Evolutionary conservation across 2,329 filamentous ascomycete genomes (phyloP).

Genomic region (Ascochyta viciae-villosae): DNA sequence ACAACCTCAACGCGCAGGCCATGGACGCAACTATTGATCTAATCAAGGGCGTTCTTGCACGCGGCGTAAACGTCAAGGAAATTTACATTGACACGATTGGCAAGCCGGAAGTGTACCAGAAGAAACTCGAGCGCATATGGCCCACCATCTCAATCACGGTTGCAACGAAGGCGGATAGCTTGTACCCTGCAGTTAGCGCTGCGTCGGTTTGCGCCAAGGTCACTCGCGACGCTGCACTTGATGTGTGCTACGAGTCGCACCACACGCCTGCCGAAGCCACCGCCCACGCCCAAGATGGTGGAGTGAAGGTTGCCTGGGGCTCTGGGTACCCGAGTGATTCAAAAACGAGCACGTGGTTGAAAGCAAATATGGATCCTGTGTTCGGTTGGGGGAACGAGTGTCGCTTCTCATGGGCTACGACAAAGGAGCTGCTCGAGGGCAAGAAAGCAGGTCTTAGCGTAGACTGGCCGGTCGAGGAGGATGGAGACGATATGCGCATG

Average conservation of each 20-base stretch:
- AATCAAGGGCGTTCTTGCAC: conserved; percentile 76
- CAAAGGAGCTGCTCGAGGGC: conserved; percentile 89
- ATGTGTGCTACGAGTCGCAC: conserved; percentile 72
- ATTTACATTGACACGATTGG: conserved; percentile 97
- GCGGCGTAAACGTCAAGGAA: conserved; percentile 82
- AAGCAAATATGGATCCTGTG: conserved; percentile 84
- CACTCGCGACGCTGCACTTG: conserved; percentile 87
- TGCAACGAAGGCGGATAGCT: conserved; percentile 80
- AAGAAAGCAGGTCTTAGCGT: conserved; percentile 73
- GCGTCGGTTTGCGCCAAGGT: conserved; percentile 97
- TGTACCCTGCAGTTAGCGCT: conserved; percentile 92
- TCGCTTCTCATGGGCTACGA: conserved; percentile 94
- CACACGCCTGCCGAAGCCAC: conserved; percentile 32
- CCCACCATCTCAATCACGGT: conserved; percentile 66
- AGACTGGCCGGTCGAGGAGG: conserved; percentile 85
- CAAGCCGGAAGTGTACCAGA: conserved; percentile 81
- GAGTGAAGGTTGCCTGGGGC: conserved; percentile 70
- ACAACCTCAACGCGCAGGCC: conserved; percentile 96
- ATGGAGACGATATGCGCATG: conserved; percentile 69
- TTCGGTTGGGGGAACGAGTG: conserved; percentile 97
- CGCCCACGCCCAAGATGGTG: conserved; percentile 35
- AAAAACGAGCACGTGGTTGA: conserved; percentile 81
- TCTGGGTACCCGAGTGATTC: conserved; percentile 93
- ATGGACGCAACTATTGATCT: conserved; percentile 89
- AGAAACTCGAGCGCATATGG: conserved; percentile 82